These are phyloP conservation scores for Pseudopithomyces chartarum DNA, from an alignment of 2,329 filamentous ascomycete genomes.

Conservation along the genomic window DNA sequence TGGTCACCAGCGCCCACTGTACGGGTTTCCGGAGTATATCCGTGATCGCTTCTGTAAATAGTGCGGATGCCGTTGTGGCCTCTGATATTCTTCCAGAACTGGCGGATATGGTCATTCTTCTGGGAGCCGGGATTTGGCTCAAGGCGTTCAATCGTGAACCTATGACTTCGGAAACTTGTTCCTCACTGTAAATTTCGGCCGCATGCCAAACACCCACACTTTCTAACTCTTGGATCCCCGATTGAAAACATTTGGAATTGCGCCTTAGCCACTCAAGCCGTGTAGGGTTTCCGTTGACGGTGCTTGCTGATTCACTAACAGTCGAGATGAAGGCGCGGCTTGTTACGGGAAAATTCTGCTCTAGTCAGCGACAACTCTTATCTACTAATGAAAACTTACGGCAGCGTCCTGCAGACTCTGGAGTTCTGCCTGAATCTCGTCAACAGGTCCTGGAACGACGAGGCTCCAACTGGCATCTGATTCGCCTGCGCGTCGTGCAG, in stretches of 20 bases:
- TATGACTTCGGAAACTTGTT: not conserved
- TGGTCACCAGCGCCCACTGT: slow-evolving; percentile 3
- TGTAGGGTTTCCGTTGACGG: slow-evolving; percentile 10
- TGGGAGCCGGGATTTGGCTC: not conserved
- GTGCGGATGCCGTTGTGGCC: not conserved
- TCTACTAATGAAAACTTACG: not conserved
- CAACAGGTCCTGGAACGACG: not conserved
- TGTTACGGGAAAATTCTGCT: slow-evolving; percentile 3
- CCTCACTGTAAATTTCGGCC: slow-evolving; percentile 1
- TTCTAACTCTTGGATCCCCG: not conserved
- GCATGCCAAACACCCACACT: slow-evolving; percentile 6
- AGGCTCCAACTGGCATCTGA: slow-evolving; percentile 3
- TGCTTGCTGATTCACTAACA: slow-evolving; percentile 6
- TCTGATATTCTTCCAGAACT: slow-evolving; percentile 1
- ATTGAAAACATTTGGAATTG: slow-evolving; percentile 3
- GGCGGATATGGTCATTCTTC: not conserved
- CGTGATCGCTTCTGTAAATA: slow-evolving; percentile 6
- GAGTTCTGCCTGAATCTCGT: slow-evolving; percentile 1
- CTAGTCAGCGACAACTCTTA: not conserved
- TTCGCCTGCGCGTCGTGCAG: not conserved
- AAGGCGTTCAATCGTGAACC: not conserved
- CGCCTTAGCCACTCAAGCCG: slow-evolving; percentile 11
- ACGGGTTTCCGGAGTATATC: slow-evolving; percentile 6
- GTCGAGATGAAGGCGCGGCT: slow-evolving; percentile 4
- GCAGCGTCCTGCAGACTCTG: slow-evolving; percentile 1